Conservation (phyloP, 2,329 filamentous ascomycete species). For the Pseudocercospora eumusae region DNA sequence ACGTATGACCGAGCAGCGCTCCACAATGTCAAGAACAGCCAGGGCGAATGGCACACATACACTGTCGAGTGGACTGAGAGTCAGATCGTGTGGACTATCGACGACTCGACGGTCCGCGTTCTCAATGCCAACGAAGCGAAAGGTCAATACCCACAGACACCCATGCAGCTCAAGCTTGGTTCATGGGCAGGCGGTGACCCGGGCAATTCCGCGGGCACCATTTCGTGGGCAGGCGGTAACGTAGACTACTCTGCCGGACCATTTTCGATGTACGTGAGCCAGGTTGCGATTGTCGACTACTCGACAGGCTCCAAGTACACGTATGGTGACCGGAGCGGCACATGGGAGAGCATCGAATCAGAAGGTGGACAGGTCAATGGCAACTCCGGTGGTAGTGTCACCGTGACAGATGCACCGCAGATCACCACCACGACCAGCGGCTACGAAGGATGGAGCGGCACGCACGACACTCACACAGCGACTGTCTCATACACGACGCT, state of each 20-base stretch:
- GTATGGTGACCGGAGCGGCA: constrained; percentile 76
- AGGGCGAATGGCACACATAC: constrained; percentile 79
- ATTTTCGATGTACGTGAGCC: constrained; percentile 81
- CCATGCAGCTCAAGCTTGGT: constrained; percentile 92
- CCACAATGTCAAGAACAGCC: constrained; percentile 68
- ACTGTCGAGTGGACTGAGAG: constrained; percentile 86
- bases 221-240: constrained; percentile 82
- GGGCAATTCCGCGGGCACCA: constrained; percentile 75
- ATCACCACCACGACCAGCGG: constrained; percentile 64
- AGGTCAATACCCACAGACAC: constrained; percentile 86
- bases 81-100: constrained; percentile 84
- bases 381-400: constrained; percentile 57
- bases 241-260: constrained; percentile 83
- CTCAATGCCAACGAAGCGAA: constrained; percentile 70
- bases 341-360: constrained; percentile 78
- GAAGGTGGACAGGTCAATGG: constrained; percentile 70
- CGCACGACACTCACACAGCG: constrained; percentile 51
- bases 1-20: constrained; percentile 87
- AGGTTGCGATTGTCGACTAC: constrained; percentile 80
- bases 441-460: constrained; percentile 64
- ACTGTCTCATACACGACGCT: constrained; percentile 48
- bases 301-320: constrained; percentile 84
- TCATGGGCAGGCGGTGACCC: constrained; percentile 90
- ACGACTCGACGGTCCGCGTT: constrained; percentile 73
- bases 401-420: constrained; percentile 58